Conservation (phyloP, 2,329 filamentous ascomycete genomes). For the Claviceps africana region DNA sequence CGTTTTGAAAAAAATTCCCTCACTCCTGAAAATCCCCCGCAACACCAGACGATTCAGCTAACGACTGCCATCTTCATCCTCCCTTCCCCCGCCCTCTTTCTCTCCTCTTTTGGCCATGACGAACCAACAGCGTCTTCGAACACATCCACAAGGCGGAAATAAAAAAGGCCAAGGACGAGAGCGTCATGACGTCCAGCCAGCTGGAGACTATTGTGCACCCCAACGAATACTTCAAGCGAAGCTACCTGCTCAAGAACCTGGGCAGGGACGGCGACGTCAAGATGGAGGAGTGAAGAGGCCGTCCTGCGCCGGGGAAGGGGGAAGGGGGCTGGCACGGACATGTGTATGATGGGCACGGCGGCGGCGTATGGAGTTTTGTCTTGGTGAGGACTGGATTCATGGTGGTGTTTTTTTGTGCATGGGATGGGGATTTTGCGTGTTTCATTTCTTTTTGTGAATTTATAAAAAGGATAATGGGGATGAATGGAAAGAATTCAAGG, state of each 20-base stretch:
- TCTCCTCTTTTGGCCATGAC: neutral
- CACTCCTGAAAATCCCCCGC: neutral
- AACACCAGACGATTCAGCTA: neutral
- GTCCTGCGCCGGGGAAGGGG: too few species aligned
- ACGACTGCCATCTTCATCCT: neutral
- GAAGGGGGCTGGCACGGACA: neutral
- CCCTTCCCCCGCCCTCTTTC: neutral
- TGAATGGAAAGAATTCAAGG: neutral
- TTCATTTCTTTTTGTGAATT: neutral
- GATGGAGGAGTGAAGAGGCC: conserved; percentile 37
- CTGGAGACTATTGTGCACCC: conserved; percentile 93
- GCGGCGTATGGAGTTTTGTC: neutral
- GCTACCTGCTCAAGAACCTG: conserved; percentile 75
- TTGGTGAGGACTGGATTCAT: neutral
- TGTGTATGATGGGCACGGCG: too few species aligned
- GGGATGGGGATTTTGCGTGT: too few species aligned
- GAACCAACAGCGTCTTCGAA: conserved; percentile 60
- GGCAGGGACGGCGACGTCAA: conserved; percentile 40
- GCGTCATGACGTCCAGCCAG: conserved; percentile 57
- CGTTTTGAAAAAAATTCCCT: conserved; percentile 11
- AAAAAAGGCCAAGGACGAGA: conserved; percentile 61
- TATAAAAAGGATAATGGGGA: neutral
- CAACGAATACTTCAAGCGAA: conserved; percentile 95
- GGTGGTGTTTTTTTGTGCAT: too few species aligned
- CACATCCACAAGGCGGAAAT: conserved; percentile 67